Evolutionary conservation across 2,329 filamentous ascomycete genomes (phyloP).

Genomic region (Exophiala viscosa): DNA sequence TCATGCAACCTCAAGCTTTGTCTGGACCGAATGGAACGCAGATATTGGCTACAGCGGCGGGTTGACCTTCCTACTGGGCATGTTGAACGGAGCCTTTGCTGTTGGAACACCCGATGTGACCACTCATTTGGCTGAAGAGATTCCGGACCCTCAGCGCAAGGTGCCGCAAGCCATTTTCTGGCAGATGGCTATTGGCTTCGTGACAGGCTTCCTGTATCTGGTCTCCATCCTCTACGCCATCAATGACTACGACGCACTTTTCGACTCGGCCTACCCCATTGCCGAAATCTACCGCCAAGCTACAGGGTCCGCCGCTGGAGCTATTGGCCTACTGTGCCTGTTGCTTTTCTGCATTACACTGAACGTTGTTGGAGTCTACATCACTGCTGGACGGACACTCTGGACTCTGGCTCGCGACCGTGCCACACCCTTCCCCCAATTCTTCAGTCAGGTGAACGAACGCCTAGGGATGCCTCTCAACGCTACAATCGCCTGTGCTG

Average conservation of each 20-base stretch:
- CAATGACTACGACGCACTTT: slow-evolving; percentile 42
- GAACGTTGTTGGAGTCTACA: slow-evolving; percentile 55
- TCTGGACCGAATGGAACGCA: slow-evolving; percentile 57
- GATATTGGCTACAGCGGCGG: slow-evolving; percentile 46
- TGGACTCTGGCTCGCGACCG: slow-evolving; percentile 60
- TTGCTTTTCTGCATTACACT: slow-evolving; percentile 53
- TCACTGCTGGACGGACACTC: slow-evolving; percentile 58
- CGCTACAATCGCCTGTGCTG: slow-evolving; percentile 51
- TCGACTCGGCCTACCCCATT: slow-evolving; percentile 55
- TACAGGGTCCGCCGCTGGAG: slow-evolving; percentile 50
- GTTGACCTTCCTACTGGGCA: slow-evolving; percentile 61
- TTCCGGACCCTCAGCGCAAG: slow-evolving; percentile 59
- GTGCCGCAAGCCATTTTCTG: slow-evolving; percentile 50
- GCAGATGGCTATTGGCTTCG: slow-evolving; percentile 49
- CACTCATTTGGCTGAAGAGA: slow-evolving; percentile 61
- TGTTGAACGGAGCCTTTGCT: slow-evolving; percentile 66
- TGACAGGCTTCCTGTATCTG: slow-evolving; percentile 48
- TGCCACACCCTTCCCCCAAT: slow-evolving; percentile 52
- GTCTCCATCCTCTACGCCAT: slow-evolving; percentile 55
- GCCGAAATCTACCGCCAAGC: slow-evolving; percentile 63
- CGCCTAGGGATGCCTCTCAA: slow-evolving; percentile 53
- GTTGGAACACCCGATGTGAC: slow-evolving; percentile 65
- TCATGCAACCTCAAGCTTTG: slow-evolving; percentile 49
- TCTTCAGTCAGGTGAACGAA: slow-evolving; percentile 47
- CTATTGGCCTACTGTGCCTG: slow-evolving; percentile 53